phyloP scores from a whole-genome alignment of 768 basidiomycete species.

The Lepiota venenata region DNA sequence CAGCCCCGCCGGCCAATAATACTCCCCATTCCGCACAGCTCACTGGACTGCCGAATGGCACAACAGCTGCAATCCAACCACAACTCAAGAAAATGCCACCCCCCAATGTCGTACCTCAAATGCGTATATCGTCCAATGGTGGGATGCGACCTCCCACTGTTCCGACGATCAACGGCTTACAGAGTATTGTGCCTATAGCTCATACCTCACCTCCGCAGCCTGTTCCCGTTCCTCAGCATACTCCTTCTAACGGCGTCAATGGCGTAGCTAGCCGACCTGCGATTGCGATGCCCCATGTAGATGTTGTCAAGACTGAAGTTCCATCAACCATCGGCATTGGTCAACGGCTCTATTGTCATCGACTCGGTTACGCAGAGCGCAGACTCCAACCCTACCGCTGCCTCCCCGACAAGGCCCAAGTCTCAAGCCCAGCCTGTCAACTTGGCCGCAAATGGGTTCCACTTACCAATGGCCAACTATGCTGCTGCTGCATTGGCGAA shows the following conservation, averaged over 20 bases:
- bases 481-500: conserved; percentile 28
- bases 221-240: conserved; percentile 28
- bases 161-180: conserved; percentile 26
- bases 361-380: conserved; percentile 16
- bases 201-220: conserved; percentile 38
- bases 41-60: conserved; percentile 31
- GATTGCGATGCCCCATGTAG: conserved; percentile 46
- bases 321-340: conserved; percentile 30
- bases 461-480: conserved; percentile 37
- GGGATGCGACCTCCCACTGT: conserved; percentile 47
- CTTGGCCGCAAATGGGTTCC: conserved; percentile 45
- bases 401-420: conserved; percentile 36
- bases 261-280: conserved; percentile 30
- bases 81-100: conserved; percentile 64
- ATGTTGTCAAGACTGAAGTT: conserved; percentile 33
- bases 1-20: conserved; percentile 11
- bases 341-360: conserved; percentile 26
- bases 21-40: conserved; percentile 8
- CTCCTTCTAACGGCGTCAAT: conserved; percentile 32
- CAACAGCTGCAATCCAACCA: conserved; percentile 56
- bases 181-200: conserved; percentile 17
- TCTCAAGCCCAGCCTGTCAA: conserved; percentile 35
- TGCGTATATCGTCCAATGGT: conserved; percentile 60
- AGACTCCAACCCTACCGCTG: conserved; percentile 19
- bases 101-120: conserved; percentile 47